These are phyloP conservation scores for Trametes polyzona DNA, from an alignment of 1,284 basidiomycete species.

Conservation along the genomic window DNA sequence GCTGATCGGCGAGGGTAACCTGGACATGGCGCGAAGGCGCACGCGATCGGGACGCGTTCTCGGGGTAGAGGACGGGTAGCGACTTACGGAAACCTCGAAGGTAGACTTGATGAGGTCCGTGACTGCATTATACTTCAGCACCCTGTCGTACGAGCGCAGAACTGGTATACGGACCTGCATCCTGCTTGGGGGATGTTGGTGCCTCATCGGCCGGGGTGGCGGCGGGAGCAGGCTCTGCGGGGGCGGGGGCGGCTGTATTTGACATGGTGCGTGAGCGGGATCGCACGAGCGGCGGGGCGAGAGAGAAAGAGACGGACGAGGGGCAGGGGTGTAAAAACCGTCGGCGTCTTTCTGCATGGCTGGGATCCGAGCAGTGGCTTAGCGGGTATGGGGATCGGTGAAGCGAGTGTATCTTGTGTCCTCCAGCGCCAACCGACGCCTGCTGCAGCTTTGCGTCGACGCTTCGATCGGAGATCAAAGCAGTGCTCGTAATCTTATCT, in stretches of 20 bases:
- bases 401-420: neutral
- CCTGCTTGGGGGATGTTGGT: slow-evolving; percentile 12
- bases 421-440: neutral
- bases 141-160: neutral
- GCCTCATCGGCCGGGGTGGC: slow-evolving; percentile 3
- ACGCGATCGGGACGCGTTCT: slow-evolving; percentile 24
- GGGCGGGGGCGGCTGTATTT: slow-evolving; percentile 14
- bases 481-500: slow-evolving; percentile 20
- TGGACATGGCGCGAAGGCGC: slow-evolving; percentile 37
- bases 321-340: slow-evolving; percentile 64
- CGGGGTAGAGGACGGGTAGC: neutral
- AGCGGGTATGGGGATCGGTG: neutral
- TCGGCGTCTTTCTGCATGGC: slow-evolving; percentile 72
- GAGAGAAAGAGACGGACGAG: slow-evolving; percentile 37
- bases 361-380: neutral
- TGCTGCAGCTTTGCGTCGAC: neutral
- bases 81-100: slow-evolving; percentile 73
- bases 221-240: slow-evolving; percentile 14
- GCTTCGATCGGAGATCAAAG: slow-evolving; percentile 24
- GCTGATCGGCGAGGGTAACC: slow-evolving; percentile 98
- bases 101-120: slow-evolving; percentile 70
- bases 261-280: slow-evolving; percentile 14
- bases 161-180: slow-evolving; percentile 17
- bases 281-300: neutral
- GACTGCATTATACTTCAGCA: slow-evolving; percentile 21